Base-by-base conservation (phyloP, 805 yeast species). In the Ogataea sp. region DNA sequence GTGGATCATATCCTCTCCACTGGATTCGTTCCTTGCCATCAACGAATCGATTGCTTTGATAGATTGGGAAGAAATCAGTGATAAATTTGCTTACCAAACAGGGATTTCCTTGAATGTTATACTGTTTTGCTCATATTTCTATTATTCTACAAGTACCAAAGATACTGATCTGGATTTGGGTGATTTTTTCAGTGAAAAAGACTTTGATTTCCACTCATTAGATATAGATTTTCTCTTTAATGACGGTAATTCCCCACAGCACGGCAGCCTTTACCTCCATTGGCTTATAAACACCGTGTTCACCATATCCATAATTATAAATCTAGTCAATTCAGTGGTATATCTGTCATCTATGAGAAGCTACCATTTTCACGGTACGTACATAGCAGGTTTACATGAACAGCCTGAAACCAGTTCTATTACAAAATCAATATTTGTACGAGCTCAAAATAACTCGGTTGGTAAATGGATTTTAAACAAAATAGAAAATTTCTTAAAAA, bases 21-120 rank as follows among this genome's bases (percentile, higher is more conserved):
- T 47, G 36, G 61, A 56, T 36, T 37, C 47, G 20, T 44, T 43
- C 34, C 44, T 58, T 6, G 38, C 47, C 14, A 15, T 46, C 25
- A 54, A 53, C 35, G 62, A 58, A 38, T 24, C 16, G 3, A n/a
- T 52, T 14, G 47, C 44, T 25, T 36, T 52, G 16, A 38, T 55
- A 2, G 59, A 58, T 39, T 57, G 61, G 61, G 59, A 57, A 37
- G 36, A 45, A 3, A 34, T 43, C 8, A 42, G 51, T 5, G 36
- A 42, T 20, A 35, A 46, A 4, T 33, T 41, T n/a, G 53, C 50
- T 4, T 24, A 51, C 7, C 45, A 49, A 14, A 33, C 43, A 10
- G 56, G 55, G 6, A 27, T 42, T 5, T 39, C 39, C 16, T 38
- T 43, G 31, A 47, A 47, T 36, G 25, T 45, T 8, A 20, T 52